phyloP scores from a whole-genome alignment of 768 basidiomycete species.

The Podaxis sp. region DNA sequence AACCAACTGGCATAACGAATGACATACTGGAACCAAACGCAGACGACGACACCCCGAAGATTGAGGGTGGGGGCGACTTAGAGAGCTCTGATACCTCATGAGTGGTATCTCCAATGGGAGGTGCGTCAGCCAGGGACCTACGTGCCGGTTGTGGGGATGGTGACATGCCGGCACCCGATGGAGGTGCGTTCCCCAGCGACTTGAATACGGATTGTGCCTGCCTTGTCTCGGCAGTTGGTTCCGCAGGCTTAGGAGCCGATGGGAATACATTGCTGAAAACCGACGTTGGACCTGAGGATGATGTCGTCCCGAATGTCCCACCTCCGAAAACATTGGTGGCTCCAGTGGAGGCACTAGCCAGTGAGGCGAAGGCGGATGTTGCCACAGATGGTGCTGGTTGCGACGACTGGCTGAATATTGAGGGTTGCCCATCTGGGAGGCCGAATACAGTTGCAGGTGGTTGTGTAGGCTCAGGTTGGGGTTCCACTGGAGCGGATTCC shows the following conservation, averaged over 20 bases:
- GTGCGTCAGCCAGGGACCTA: neutral
- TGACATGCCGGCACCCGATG: neutral
- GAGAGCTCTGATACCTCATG: neutral
- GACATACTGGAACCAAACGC: neutral
- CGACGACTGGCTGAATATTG: neutral
- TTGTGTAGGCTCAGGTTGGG: neutral
- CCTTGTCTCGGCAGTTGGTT: conserved; percentile 9
- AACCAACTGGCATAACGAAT: neutral
- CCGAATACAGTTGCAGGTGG: neutral
- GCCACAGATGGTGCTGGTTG: conserved; percentile 13
- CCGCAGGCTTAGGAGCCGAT: conserved; percentile 16
- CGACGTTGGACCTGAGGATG: conserved; percentile 16
- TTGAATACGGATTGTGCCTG: neutral
- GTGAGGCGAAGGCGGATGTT: conserved; percentile 16
- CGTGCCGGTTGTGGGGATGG: neutral
- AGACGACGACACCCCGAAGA: neutral
- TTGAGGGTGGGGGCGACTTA: neutral
- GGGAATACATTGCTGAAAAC: conserved; percentile 20
- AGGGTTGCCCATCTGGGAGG: neutral
- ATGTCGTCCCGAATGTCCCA: conserved; percentile 29
- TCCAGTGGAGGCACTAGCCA: conserved; percentile 18
- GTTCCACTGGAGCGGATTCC: neutral
- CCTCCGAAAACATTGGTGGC: conserved; percentile 34
- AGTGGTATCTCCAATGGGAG: neutral
- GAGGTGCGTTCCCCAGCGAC: neutral